Base-by-base conservation (phyloP, 768 basidiomycete genomes). In the Suillus cothurnatus region DNA sequence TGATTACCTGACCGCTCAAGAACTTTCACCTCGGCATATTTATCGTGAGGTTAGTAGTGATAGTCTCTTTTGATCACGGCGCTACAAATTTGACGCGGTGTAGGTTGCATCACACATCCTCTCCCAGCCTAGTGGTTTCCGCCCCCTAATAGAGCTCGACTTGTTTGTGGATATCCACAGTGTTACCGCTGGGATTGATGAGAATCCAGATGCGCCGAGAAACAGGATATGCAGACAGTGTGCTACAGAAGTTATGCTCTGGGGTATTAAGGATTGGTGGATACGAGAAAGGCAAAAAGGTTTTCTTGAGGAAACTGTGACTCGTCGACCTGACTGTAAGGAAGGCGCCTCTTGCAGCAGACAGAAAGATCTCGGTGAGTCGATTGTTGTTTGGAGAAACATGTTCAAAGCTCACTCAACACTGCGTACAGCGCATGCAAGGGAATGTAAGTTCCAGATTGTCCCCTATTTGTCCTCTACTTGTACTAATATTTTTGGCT, bases 221-320 rank as follows among this genome's bases (percentile, higher is more conserved):
- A 81, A 74, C 55, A 83, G 80, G 57, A 85, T 89, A 50, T 94
- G 92, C 72, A 80, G 92, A 67, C 76, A 85, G 49, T 94, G 92
- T 72, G 90, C 93, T 2, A 81, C 87, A 0, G 91, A 93, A 73
- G 83, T 93, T 2, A 79, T 94, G 21, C 78, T 93, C 3, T 91
- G 87, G 81, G 92, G 92, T 14, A 71, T 94, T 52, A 86, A 83
- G 66, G 91, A 89, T 45, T 94, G 92, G 92, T 94, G 93, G 92
- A 78, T 93, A 39, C 80, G 89, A 59, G 92, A 94, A 75, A 85
- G 92, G 34, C 83, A 81, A 76, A 90, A 88, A 70, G 92, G 89
- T 19, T 82, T 85, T 67, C 74, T 90, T 61, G 87, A 88, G 49
- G 82, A 82, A 55, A 73, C 72, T 52, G 73, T 91, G n/a, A 73